Evolutionary conservation across 371 early-diverging fungal genomes (phyloP), one percentile per base, ranked within the genome.

Genomic region (Rhizopus stolonifer): DNA sequence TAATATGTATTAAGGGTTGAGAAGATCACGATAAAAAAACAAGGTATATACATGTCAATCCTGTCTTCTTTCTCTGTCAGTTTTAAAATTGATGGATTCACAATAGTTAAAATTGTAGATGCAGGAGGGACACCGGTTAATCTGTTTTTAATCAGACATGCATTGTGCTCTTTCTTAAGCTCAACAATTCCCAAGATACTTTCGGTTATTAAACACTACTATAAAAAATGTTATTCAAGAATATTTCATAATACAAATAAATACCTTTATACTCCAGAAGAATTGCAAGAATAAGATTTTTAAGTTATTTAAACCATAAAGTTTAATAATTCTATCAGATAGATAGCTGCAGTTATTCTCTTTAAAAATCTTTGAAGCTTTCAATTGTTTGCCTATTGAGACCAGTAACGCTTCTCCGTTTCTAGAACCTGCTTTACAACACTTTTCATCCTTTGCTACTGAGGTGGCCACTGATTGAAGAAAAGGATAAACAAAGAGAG

Each of bases 261-360:
- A 55, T 50, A 57, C 57, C 57, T 50, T 58, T 34, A 58, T 52
- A 32, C 26, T 48, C 58, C n/a, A 58, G 26, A 58, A 51, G 51
- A 36, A 36, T 15, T 36, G 7, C 4, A 36, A 15, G n/a, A 42
- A 29, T 26, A 51, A 34, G 15, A 39, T 18, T 42, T 51, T 15
- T 1, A 17, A 29, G 29, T 39, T 19, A 18, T 29, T 46, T 18
- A 29, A 31, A 17, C 40, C 38, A n/a, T 21, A 33, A 14, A 36
- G 36, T 22, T 48, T 36, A 15, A 48, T 33, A n/a, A 48, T 33
- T 1, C 23, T 22, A 6, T 48, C 49, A 33, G 49, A 43, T 33
- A 54, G 39, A 52, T 60, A 60, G 46, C 32, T 52, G 46, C 45
- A 25, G 36, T 19, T 46, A 32, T 53, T 18, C 18, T 43, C 44